These are phyloP conservation scores for Fusarium continuum DNA, from an alignment of 2,329 filamentous ascomycete genomes.

Conservation along the genomic window DNA sequence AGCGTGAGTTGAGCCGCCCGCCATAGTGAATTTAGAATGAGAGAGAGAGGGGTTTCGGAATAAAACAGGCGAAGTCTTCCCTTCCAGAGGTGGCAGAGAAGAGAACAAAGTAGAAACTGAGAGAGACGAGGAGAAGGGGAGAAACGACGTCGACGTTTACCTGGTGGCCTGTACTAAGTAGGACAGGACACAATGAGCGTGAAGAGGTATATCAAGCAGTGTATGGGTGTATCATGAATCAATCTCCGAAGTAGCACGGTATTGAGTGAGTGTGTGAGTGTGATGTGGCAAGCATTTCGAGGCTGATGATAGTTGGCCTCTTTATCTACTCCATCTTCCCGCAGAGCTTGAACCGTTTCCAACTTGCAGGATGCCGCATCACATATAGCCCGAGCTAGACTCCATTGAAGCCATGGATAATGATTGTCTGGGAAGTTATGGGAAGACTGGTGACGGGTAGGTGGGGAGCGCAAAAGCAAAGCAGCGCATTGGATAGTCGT, in stretches of 20 bases:
- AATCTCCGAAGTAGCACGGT: slow-evolving; percentile 26
- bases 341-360: too few species aligned
- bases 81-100: not conserved
- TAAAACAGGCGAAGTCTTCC: not conserved
- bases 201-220: slow-evolving; percentile 19
- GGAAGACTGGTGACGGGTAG: slow-evolving; percentile 10
- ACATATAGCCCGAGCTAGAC: not conserved
- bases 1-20: slow-evolving; percentile 10
- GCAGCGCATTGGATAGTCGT: not conserved
- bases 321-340: slow-evolving; percentile 11
- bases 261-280: slow-evolving; percentile 10
- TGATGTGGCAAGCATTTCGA: slow-evolving; percentile 5
- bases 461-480: not conserved
- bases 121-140: not conserved
- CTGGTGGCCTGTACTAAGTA: slow-evolving; percentile 22
- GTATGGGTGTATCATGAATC: slow-evolving; percentile 24
- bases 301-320: not conserved
- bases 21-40: slow-evolving; percentile 22
- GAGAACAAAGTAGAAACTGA: not conserved
- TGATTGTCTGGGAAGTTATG: not conserved
- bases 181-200: slow-evolving; percentile 28
- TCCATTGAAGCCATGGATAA: not conserved
- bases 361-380: not conserved
- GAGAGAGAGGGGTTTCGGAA: not conserved
- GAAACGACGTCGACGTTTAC: slow-evolving; percentile 16